Evolutionary conservation across 139 green algal species (phyloP).

Genomic region (Micractinium conductrix): DNA sequence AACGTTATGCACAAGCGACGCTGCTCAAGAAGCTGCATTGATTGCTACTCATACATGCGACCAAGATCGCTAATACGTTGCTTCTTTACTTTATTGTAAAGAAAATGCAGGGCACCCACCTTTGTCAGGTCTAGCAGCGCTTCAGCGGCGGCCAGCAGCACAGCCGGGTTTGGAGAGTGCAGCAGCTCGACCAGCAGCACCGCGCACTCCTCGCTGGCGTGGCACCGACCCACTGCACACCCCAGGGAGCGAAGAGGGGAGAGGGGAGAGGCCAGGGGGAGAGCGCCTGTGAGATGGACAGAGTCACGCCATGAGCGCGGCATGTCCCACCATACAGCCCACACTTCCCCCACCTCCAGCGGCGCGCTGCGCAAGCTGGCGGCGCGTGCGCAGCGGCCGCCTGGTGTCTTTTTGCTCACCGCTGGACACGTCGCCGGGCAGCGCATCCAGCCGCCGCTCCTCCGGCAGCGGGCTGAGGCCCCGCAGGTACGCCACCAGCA

Average conservation of each 20-base stretch:
- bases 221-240: slow-evolving; percentile 24
- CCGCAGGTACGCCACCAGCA: slow-evolving; percentile 37
- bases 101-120: too few species aligned
- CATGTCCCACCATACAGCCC: not conserved
- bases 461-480: slow-evolving; percentile 17
- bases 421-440: slow-evolving; percentile 28
- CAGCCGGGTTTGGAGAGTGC: not conserved
- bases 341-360: not conserved
- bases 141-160: slow-evolving; percentile 29
- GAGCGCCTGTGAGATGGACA: not conserved
- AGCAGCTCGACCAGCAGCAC: slow-evolving; percentile 39
- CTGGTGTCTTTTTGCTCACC: too few species aligned
- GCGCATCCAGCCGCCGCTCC: slow-evolving; percentile 29
- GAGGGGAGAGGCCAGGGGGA: not conserved
- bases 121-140: slow-evolving; percentile 39
- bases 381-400: too few species aligned
- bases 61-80: too few species aligned
- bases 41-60: too few species aligned
- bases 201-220: slow-evolving; percentile 15
- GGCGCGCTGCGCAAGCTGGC: not conserved
- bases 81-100: too few species aligned
- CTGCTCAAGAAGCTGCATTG: too few species aligned
- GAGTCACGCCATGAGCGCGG: not conserved
- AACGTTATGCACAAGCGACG: too few species aligned
- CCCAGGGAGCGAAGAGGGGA: too few species aligned